phyloP scores from a whole-genome alignment of 106 monocot genomes.

The Dioscorea zingiberensis region DNA sequence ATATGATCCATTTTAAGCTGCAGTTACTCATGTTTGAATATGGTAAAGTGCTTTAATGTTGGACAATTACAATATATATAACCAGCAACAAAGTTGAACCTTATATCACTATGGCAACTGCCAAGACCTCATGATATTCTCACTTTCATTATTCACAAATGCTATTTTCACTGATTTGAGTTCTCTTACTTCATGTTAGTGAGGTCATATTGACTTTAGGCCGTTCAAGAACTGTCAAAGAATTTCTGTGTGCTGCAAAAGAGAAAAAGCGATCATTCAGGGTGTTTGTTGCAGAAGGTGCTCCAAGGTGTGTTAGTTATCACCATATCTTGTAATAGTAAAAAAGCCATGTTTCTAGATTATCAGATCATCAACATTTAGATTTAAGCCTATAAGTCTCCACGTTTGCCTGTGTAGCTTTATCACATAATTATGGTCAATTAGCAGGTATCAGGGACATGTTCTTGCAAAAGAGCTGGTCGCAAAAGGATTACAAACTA shows the following conservation, averaged over 20 bases:
- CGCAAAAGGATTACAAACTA: slow-evolving; percentile 84
- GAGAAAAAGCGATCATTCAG: slow-evolving; percentile 87
- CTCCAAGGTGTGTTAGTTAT: slow-evolving; percentile 65
- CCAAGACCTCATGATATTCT: too few relatives aligned
- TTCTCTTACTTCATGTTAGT: slow-evolving; percentile 24
- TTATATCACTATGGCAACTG: too few relatives aligned
- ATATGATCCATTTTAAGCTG: too few relatives aligned
- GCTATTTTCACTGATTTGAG: background rate
- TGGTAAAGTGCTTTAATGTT: too few relatives aligned
- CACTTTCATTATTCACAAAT: too few relatives aligned
- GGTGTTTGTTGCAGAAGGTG: slow-evolving; percentile 96
- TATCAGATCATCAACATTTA: too few relatives aligned
- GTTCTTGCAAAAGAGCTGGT: slow-evolving; percentile 95
- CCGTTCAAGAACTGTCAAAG: slow-evolving; percentile 91
- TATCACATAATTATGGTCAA: slow-evolving; percentile 1
- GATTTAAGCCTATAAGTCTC: too few relatives aligned
- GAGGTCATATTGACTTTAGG: slow-evolving; percentile 97
- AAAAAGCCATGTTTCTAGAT: too few relatives aligned
- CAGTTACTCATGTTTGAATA: too few relatives aligned
- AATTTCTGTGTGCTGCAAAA: slow-evolving; percentile 93
- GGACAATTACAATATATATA: too few relatives aligned
- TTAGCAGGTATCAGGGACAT: slow-evolving; percentile 86
- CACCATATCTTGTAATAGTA: background rate
- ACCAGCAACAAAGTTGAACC: too few relatives aligned
- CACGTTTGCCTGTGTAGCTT: background rate